These are phyloP conservation scores for Pestalotiopsis sp. DNA, from an alignment of 2,329 filamentous ascomycete species.

Conservation along the genomic window DNA sequence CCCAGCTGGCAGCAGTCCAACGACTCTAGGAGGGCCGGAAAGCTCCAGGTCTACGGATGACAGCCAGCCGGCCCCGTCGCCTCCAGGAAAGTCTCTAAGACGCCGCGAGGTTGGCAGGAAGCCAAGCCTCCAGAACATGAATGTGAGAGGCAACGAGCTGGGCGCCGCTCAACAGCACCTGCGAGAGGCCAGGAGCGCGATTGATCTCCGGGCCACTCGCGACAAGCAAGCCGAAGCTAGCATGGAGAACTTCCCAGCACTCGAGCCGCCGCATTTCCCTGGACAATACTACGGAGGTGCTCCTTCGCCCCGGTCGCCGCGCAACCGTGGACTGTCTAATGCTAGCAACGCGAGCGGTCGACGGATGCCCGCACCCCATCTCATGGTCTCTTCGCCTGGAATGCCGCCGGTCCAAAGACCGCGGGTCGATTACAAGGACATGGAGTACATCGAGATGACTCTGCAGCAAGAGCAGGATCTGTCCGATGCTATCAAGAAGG, in stretches of 20 bases:
- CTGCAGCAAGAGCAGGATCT: constrained; percentile 4
- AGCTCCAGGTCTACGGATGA: not conserved
- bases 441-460: constrained; percentile 3
- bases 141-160: not conserved
- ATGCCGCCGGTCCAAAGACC: not conserved
- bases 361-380: not conserved
- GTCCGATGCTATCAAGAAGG: constrained; percentile 24
- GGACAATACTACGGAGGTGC: not conserved
- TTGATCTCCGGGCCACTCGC: not conserved
- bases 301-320: not conserved
- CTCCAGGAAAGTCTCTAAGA: not conserved
- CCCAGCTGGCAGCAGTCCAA: not conserved
- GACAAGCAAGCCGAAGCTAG: not conserved
- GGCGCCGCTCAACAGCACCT: not conserved
- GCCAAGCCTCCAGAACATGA: not conserved
- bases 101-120: not conserved
- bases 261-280: not conserved
- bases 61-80: constrained; percentile 5
- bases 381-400: not conserved
- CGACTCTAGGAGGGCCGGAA: not conserved
- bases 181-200: not conserved
- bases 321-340: not conserved
- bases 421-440: constrained; percentile 1
- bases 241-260: not conserved
- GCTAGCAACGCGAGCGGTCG: not conserved